Evolutionary conservation across 495 filamentous ascomycete genomes (phyloP).

Genomic region (Penicillium cataractarum): DNA sequence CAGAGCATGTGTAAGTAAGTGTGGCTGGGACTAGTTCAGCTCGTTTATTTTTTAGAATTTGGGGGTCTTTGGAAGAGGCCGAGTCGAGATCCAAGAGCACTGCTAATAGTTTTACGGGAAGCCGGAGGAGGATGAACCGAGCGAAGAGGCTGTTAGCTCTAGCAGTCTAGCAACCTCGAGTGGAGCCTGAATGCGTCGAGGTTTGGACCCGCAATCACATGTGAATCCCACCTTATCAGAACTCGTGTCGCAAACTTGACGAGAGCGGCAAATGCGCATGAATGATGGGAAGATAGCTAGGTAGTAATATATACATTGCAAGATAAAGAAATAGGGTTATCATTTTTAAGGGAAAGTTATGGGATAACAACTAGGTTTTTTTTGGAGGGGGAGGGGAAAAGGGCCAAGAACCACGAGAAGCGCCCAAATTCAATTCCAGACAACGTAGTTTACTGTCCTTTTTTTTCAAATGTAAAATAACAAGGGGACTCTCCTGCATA

Average conservation of each 20-base stretch:
- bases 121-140: not conserved
- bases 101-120: not conserved
- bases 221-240: slow-evolving; percentile 29
- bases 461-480: too few species aligned
- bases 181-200: slow-evolving; percentile 26
- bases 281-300: not conserved
- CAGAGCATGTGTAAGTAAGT: too few species aligned
- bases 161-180: slow-evolving; percentile 1
- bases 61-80: not conserved
- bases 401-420: not conserved
- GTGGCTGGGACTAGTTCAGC: not conserved
- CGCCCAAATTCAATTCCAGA: not conserved
- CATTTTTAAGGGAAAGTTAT: too few species aligned
- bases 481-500: not conserved
- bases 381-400: not conserved
- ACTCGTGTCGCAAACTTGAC: slow-evolving; percentile 3
- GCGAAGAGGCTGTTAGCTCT: too few species aligned
- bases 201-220: slow-evolving; percentile 48
- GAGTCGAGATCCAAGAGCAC: not conserved
- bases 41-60: not conserved
- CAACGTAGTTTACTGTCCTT: not conserved
- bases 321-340: too few species aligned
- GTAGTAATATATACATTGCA: not conserved
- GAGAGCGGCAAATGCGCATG: slow-evolving; percentile 9
- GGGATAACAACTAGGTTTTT: not conserved